phyloP scores from a whole-genome alignment of 2,329 filamentous ascomycete species.

The Scedosporium boydii region DNA sequence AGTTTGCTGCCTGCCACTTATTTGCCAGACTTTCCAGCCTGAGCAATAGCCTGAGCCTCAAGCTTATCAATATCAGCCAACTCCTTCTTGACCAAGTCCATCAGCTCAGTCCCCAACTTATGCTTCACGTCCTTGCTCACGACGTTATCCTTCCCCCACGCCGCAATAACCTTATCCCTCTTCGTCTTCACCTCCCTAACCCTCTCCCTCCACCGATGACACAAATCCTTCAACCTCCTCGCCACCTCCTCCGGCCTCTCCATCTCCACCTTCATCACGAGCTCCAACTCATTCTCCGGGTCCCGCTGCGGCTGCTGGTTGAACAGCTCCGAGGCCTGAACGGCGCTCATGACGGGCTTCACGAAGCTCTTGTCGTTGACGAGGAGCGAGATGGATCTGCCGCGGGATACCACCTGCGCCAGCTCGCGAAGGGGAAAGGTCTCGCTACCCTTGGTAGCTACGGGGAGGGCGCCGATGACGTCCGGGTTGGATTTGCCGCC shows the following conservation, averaged over 20 bases:
- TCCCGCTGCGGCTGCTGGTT: constrained; percentile 52
- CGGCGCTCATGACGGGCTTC: constrained; percentile 45
- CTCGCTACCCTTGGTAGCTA: constrained; percentile 19
- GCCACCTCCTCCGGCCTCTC: constrained; percentile 38
- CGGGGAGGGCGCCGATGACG: constrained; percentile 33
- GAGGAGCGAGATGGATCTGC: constrained; percentile 30
- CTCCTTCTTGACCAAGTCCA: constrained; percentile 43
- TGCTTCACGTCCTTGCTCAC: constrained; percentile 38
- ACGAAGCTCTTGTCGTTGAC: constrained; percentile 33
- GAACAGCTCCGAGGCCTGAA: constrained; percentile 42
- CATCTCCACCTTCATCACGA: constrained; percentile 43
- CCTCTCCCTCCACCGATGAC: constrained; percentile 40
- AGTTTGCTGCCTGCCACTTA: neutral
- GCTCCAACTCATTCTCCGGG: constrained; percentile 50
- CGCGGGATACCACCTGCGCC: constrained; percentile 42
- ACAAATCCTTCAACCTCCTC: constrained; percentile 32
- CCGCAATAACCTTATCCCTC: constrained; percentile 38
- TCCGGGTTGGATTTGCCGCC: constrained; percentile 45
- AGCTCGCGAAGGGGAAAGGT: constrained; percentile 44
- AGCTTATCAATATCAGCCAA: constrained; percentile 38
- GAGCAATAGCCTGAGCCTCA: constrained; percentile 38
- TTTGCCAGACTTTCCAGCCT: constrained; percentile 21
- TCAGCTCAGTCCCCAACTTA: constrained; percentile 36
- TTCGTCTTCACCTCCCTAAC: constrained; percentile 36
- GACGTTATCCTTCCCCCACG: constrained; percentile 34